phyloP scores from a whole-genome alignment of 2,329 filamentous ascomycete species.

The Coniochaeta prunicola region DNA sequence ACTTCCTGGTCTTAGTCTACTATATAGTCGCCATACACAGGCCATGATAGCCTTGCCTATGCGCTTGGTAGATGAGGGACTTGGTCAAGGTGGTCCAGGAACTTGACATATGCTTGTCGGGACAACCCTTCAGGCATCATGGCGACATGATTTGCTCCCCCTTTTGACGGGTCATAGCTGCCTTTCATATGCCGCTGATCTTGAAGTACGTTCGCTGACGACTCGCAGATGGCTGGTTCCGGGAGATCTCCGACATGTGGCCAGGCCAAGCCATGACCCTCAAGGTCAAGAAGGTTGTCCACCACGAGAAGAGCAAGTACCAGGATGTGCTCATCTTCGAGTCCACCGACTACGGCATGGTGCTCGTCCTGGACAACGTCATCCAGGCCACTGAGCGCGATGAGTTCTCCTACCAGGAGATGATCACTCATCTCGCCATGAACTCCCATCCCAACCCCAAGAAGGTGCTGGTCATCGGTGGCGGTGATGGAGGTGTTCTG shows the following conservation, averaged over 20 bases:
- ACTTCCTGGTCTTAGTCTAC: not conserved
- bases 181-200: not conserved
- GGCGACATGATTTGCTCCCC: not conserved
- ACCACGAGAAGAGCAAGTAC: conserved; percentile 99
- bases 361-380: conserved; percentile 96
- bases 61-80: not conserved
- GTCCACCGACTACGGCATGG: conserved; percentile 92
- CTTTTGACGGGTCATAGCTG: not conserved
- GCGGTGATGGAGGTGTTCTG: conserved; percentile 93
- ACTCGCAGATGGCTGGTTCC: conserved; percentile 93
- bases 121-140: not conserved
- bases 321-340: conserved; percentile 99
- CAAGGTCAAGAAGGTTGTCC: conserved; percentile 93
- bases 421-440: conserved; percentile 98
- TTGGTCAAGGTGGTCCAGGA: not conserved
- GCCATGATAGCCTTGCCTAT: not conserved
- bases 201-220: conserved; percentile 1
- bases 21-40: not conserved
- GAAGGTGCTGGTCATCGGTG: conserved; percentile 96
- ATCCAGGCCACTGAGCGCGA: conserved; percentile 98
- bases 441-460: conserved; percentile 97
- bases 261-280: conserved; percentile 97
- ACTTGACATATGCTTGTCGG: not conserved
- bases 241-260: conserved; percentile 98
- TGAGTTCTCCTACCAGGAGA: conserved; percentile 99